Base-by-base conservation (phyloP, 768 basidiomycete species). In the Xanthoconium stramineum region DNA sequence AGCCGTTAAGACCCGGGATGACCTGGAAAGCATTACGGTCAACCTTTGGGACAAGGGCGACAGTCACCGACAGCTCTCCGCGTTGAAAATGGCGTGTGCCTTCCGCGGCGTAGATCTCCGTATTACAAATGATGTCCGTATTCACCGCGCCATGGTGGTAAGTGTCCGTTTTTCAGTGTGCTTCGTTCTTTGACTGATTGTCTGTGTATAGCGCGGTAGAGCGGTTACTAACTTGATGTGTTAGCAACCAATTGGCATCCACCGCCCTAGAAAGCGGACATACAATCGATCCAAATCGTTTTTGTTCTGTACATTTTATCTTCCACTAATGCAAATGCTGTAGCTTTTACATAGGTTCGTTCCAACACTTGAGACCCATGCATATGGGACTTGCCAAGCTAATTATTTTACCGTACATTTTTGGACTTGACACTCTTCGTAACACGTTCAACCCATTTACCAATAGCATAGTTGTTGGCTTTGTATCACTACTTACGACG, bases 81-180 rank as follows among this genome's bases (percentile, higher is more conserved):
- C 75, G 38, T 72, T 91, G 57, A 83, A 79, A 71, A 83, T 86
- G 61, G 80, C 79, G 5, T 91, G 88, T 68, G 85, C 83, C 15
- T 76, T 77, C 62, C 76, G 77, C 57, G 86, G 86, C 46, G 75
- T 89, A 44, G 78, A 79, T 30, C 67, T 89, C 60, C 69, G 71
- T 51, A 69, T 83, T 36, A 80, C 80, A 30, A 69, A 68, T 46
- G 80, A 86, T 62, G 72, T 88, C 40, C 69, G 73, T 56, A 68
- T 68, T 53, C 85, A 86, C 69, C 81, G 88, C 48, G 63, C 73
- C 43, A 66, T 80, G 62, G 67, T 76, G 55, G 83, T 85, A 65
- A 66, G 83, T 75, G 54, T 43, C 36, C 59, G 50, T 59, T 36
- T 48, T 50, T 44, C 52, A 43, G 50, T 49, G 53, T 45, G 6